Conservation (phyloP, 1,284 basidiomycete genomes). For the Anthracocystis panici-leucophaei region DNA sequence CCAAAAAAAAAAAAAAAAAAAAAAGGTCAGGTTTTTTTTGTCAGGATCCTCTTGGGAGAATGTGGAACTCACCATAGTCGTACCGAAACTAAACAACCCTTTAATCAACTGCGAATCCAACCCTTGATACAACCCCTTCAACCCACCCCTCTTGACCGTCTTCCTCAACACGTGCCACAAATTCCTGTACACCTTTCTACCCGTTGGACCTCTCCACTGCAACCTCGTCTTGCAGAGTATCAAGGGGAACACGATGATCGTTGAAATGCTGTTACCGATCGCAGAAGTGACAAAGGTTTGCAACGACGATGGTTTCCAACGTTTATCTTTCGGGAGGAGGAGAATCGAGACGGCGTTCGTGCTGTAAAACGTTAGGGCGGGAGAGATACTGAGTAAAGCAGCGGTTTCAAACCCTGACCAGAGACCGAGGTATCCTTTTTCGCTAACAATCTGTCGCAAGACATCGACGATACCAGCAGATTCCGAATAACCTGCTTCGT, state of each 20-base stretch:
- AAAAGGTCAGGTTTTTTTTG: neutral
- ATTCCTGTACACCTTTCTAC: constrained; percentile 60
- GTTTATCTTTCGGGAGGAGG: constrained; percentile 52
- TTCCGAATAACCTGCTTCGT: constrained; percentile 63
- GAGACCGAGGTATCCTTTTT: constrained; percentile 69
- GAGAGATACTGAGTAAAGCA: constrained; percentile 69
- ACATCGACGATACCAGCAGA: constrained; percentile 61
- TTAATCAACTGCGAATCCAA: constrained; percentile 62
- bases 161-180: constrained; percentile 59
- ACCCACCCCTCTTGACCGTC: constrained; percentile 49
- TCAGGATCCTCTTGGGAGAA: neutral
- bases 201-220: constrained; percentile 69
- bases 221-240: constrained; percentile 71
- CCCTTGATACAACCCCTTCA: constrained; percentile 60
- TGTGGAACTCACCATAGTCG: constrained; percentile 54
- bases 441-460: constrained; percentile 67
- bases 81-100: constrained; percentile 59
- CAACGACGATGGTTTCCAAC: constrained; percentile 54
- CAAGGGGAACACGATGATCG: constrained; percentile 70
- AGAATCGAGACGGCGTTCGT: constrained; percentile 58
- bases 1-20: neutral
- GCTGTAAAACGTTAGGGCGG: constrained; percentile 71
- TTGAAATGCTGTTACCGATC: constrained; percentile 70
- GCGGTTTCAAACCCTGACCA: constrained; percentile 70
- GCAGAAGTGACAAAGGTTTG: constrained; percentile 72